Base-by-base conservation (phyloP, 768 basidiomycete genomes). In the Boletus rex-veris region DNA sequence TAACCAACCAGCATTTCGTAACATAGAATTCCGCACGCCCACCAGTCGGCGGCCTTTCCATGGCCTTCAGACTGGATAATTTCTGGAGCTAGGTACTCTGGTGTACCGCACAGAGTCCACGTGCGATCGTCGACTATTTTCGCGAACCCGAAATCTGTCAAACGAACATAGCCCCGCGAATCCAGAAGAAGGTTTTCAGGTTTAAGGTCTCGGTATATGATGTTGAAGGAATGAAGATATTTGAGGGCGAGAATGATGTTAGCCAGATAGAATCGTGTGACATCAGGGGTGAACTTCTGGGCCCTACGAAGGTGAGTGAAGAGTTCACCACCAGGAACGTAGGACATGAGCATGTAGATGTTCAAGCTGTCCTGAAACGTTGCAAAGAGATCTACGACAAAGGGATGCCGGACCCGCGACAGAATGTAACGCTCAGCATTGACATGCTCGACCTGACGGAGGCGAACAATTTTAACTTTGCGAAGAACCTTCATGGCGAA, bases 1-100 rank as follows among this genome's bases (percentile, higher is more conserved):
- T 96, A 98, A 2, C 97, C 97, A 31, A 96, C 96, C 41, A 99
- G 83, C 94, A 98, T 98, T 71, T 99, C 97, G 69, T 96, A 99
- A 70, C 91, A 92, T 35, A 99, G 77, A 43, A 98, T 90, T 18
- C 97, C 97, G 64, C 94, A 88, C 9, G 97, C 96, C 97, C 97
- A 99, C 94, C 94, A 99, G 68, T 99, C 96, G 7, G 94, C 95
- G 9, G 95, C 94, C 70, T 97, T 96, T 11, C 94, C 94, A 71
- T 99, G 97, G 11, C 97, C 97, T 58, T 96, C 94, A 7, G 92
- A 93, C 65, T 96, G 88, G 53, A 99, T 97, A 53, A 99, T 97
- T 73, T 99, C 97, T 18, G 97, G 97, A 3, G 97, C 96, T 36
- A 99, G 85, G 68, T 99, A 98, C 73, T 95, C 92, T 18, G 93